Evolutionary conservation across 495 filamentous ascomycete genomes (phyloP).

Genomic region (Talaromyces adpressus): DNA sequence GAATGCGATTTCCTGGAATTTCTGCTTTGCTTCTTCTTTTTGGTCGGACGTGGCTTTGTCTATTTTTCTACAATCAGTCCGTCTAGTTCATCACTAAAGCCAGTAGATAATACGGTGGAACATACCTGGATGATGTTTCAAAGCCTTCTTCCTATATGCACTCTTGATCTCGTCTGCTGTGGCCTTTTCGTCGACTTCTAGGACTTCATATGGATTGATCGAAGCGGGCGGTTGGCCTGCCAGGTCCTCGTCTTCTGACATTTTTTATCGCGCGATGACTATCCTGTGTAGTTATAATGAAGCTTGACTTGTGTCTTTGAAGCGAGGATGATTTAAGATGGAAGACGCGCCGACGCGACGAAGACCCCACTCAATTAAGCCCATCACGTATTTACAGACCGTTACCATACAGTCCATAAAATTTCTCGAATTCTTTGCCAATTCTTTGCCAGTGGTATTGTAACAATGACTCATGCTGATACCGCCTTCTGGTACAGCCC

Average conservation of each 20-base stretch:
- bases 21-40: conserved; percentile 61
- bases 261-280: background rate
- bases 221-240: conserved; percentile 39
- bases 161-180: conserved; percentile 83
- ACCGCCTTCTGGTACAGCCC: background rate
- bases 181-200: conserved; percentile 62
- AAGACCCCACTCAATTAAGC: background rate
- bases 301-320: background rate
- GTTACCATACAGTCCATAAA: background rate
- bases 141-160: conserved; percentile 83
- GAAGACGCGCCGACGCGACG: conserved; percentile 3
- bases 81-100: too few species aligned
- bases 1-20: conserved; percentile 86
- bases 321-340: background rate
- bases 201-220: conserved; percentile 84
- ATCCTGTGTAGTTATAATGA: background rate
- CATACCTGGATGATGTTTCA: conserved; percentile 87
- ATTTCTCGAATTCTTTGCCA: background rate
- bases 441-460: background rate
- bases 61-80: conserved; percentile 14
- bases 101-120: background rate
- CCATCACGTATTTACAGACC: background rate
- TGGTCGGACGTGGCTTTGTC: conserved; percentile 66
- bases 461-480: background rate
- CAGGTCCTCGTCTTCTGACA: conserved; percentile 15